Percentiles rank a stretch among this genome's conserved stretches.
Conservation (phyloP, 2,329 filamentous ascomycete species). For the Dactylellina haptotyla region DNA sequence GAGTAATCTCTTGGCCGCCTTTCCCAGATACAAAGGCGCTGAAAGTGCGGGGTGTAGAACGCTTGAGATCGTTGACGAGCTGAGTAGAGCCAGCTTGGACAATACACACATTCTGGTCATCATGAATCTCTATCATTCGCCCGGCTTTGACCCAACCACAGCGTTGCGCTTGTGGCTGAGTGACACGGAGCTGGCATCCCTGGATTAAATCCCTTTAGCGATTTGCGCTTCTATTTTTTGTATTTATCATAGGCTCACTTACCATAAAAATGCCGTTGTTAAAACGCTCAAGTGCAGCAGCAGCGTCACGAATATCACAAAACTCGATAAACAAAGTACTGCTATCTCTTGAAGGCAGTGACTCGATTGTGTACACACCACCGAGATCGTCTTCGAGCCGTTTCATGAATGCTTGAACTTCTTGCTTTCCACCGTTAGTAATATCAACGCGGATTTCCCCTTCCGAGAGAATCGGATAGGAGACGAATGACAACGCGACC, state of each 20-base stretch:
- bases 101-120: slow-evolving; percentile 71
- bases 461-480: slow-evolving; percentile 19
- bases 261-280: slow-evolving; percentile 60
- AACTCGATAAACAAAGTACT: slow-evolving; percentile 67
- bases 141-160: slow-evolving; percentile 55
- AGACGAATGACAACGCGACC: slow-evolving; percentile 13
- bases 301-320: slow-evolving; percentile 65
- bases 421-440: background rate
- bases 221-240: no score
- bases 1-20: background rate
- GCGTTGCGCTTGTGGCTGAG: slow-evolving; percentile 53
- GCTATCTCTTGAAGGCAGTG: slow-evolving; percentile 62
- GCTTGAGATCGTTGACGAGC: slow-evolving; percentile 63
- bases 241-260: slow-evolving; percentile 42
- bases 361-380: slow-evolving; percentile 67
- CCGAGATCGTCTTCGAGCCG: slow-evolving; percentile 60
- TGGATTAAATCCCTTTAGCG: slow-evolving; percentile 53
- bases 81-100: slow-evolving; percentile 65
- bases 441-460: slow-evolving; percentile 30
- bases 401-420: background rate
- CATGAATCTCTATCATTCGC: slow-evolving; percentile 63
- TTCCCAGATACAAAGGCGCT: background rate
- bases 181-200: slow-evolving; percentile 59
- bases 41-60: slow-evolving; percentile 58
- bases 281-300: slow-evolving; percentile 62